A percentile compares a stretch with the other conserved stretches of the same genome.
phyloP scores from a whole-genome alignment of 75 land plant species.

The Isoetes taiwanensis region DNA sequence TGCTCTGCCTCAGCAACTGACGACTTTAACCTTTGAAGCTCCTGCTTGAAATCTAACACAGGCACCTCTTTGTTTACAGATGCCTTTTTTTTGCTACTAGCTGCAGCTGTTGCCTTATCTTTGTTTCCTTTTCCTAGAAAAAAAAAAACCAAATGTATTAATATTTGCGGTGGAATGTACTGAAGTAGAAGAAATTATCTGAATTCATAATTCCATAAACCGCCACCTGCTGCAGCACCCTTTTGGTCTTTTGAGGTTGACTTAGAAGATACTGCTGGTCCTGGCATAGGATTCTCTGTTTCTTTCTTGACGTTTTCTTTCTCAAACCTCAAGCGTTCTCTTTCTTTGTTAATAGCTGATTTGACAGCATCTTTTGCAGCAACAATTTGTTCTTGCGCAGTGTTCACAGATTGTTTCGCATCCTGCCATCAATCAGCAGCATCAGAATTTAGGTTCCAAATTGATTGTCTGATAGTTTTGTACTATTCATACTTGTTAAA shows the following conservation, averaged over 20 bases:
- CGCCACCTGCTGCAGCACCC: too few species aligned
- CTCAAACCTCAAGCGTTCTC: not conserved
- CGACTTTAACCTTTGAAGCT: not conserved
- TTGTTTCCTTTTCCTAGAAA: not conserved
- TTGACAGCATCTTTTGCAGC: slow-evolving; percentile 2
- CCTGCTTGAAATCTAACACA: not conserved
- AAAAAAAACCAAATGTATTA: too few species aligned
- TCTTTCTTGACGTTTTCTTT: not conserved
- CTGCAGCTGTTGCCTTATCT: not conserved
- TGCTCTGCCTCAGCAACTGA: slow-evolving; percentile 1
- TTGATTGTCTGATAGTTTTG: too few species aligned
- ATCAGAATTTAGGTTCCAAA: too few species aligned
- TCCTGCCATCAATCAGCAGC: slow-evolving; percentile 16
- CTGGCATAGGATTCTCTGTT: not conserved
- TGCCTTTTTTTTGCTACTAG: too few species aligned
- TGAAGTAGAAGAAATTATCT: too few species aligned
- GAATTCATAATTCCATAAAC: too few species aligned
- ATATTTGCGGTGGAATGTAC: too few species aligned
- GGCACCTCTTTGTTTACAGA: too few species aligned
- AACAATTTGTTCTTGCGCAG: slow-evolving; percentile 5
- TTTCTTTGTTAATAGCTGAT: slow-evolving; percentile 11
- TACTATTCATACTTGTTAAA: too few species aligned
- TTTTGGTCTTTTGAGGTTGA: too few species aligned
- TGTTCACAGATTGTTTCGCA: not conserved
- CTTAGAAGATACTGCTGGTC: too few species aligned